Conservation (phyloP, 345 rosid genomes). For the Bretschneidera sinensis region DNA sequence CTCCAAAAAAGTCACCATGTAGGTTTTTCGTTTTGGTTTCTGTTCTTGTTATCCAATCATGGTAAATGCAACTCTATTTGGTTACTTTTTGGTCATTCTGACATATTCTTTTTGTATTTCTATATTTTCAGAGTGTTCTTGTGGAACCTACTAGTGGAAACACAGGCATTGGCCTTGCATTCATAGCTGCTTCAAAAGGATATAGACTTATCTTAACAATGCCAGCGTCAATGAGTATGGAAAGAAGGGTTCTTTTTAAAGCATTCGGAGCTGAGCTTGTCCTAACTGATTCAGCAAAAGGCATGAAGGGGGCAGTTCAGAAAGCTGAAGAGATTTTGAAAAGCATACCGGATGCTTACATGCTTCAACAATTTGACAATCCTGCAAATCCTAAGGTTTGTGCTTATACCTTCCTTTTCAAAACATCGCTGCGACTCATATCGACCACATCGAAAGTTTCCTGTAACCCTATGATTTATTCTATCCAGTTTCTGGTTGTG, state of each 20-base stretch:
- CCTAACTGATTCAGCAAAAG: slow-evolving; percentile 77
- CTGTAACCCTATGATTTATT: too few species aligned
- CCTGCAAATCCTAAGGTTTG: slow-evolving; percentile 83
- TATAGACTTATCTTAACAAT: slow-evolving; percentile 67
- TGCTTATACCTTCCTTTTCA: not conserved
- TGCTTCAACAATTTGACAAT: slow-evolving; percentile 87
- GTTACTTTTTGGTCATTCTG: not conserved
- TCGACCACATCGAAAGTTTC: too few species aligned
- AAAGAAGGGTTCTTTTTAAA: slow-evolving; percentile 73
- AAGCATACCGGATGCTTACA: slow-evolving; percentile 56
- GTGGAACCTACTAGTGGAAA: slow-evolving; percentile 93
- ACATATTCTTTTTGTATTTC: not conserved
- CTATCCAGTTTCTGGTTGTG: too few species aligned
- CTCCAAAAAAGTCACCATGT: not conserved
- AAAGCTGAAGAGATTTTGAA: slow-evolving; percentile 71
- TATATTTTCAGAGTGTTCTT: slow-evolving; percentile 49
- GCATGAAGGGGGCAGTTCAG: slow-evolving; percentile 69
- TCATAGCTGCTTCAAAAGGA: slow-evolving; percentile 78
- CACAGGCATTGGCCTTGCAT: slow-evolving; percentile 90
- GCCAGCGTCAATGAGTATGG: slow-evolving; percentile 85
- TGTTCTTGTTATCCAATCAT: not conserved
- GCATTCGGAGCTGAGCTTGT: slow-evolving; percentile 93
- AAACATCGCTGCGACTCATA: too few species aligned
- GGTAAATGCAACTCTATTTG: not conserved
- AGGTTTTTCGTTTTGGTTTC: not conserved